Base-by-base conservation (phyloP, 352 stramenopile genomes). In the Pythium phragmitis region DNA sequence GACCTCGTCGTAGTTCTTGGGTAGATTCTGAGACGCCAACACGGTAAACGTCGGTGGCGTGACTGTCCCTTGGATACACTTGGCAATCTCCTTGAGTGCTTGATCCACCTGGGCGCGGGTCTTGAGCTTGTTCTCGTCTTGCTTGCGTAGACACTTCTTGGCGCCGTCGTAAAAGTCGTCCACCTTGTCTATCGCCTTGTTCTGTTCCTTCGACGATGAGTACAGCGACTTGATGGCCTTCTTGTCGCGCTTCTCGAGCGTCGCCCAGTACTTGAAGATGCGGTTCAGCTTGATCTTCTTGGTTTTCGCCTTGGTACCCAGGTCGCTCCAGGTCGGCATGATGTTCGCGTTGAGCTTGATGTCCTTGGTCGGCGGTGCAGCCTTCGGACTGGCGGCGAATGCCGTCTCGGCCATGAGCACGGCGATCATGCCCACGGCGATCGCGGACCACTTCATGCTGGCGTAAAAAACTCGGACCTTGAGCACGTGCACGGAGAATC, bases 91-190 rank as follows among this genome's bases (percentile, higher is more conserved):
- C 12, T 23, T 12, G 8, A 63, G 34, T 11, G 21, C 57, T 11
- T 26, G 6, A 3, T 63, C 19, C 0, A 63, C n/a, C 8, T 63
- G 19, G 2, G 19, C 17, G 3, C 23, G 34, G 4, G 17, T 42
- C 21, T 57, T 56, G 12, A 5, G n/a, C 46, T 23, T n/a, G 13
- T 36, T 16, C 17, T 39, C 57, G 11, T 34, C 8, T 30, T 61
- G 47, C 57, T 63, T 63, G 33, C 26, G 30, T 21, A 65, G 47
- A 23, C 58, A 65, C 17, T 33, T 49, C n/a, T 58, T 52, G 14
- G 58, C 58, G 13, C 45, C 47, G 37, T 43, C 36, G 39, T 65
- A 65, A 39, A 52, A 65, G 19, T 52, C 39, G 14, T 52, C 58
- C 17, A 65, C 42, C 47, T 53, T 57, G 36, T 21, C 19, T 4